Evolutionary conservation across 2,329 filamentous ascomycete genomes (phyloP).

Genomic region (Ophiocordyceps unilateralis): DNA sequence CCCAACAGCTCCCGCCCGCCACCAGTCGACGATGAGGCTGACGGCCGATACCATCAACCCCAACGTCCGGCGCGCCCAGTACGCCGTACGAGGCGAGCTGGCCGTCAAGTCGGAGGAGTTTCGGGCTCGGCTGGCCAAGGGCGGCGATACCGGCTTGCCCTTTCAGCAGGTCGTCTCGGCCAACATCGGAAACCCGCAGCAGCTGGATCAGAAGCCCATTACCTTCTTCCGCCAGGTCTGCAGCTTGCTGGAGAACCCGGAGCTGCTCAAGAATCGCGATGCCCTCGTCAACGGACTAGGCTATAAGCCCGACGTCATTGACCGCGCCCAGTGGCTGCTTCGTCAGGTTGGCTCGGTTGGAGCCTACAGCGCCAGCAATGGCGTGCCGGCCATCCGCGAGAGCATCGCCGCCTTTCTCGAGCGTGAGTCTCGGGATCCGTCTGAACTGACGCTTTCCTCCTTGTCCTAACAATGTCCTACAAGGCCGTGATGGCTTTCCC

Average conservation of each 20-base stretch:
- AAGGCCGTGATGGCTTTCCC: conserved; percentile 74
- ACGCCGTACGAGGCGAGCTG: conserved; percentile 91
- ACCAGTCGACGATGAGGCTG: conserved; percentile 30
- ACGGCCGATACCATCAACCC: conserved; percentile 83
- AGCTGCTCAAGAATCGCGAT: conserved; percentile 65
- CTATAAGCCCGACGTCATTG: conserved; percentile 81
- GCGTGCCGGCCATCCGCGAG: conserved; percentile 70
- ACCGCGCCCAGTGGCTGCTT: conserved; percentile 64
- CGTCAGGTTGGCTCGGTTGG: conserved; percentile 79
- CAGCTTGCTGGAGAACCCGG: conserved; percentile 80
- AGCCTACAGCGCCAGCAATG: conserved; percentile 89
- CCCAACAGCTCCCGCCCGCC: conserved; percentile 3
- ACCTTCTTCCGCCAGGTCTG: conserved; percentile 98
- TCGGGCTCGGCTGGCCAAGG: conserved; percentile 47
- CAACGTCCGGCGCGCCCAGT: conserved; percentile 72
- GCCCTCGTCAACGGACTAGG: conserved; percentile 59
- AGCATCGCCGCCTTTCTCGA: conserved; percentile 89
- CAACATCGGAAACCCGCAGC: conserved; percentile 98
- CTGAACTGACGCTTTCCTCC: not conserved
- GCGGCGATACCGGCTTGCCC: conserved; percentile 45
- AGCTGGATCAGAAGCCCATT: conserved; percentile 96
- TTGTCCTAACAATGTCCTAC: not conserved
- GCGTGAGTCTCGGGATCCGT: conserved; percentile 30
- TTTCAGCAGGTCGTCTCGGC: conserved; percentile 87
- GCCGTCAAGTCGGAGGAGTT: conserved; percentile 88